phyloP scores from a whole-genome alignment of 805 yeast genomes.

The Debaryomyces castellii region DNA sequence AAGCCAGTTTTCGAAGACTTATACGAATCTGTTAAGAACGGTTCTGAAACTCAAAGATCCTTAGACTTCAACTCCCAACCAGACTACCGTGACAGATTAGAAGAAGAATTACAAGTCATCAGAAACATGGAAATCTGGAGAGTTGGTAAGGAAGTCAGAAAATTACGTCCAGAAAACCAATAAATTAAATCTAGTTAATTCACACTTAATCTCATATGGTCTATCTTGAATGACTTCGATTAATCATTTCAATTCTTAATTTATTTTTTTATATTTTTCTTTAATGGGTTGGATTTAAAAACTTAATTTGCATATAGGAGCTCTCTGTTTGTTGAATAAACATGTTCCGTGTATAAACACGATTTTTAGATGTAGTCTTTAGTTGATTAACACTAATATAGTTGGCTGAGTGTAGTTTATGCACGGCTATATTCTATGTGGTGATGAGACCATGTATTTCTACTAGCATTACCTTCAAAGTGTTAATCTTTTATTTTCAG shows the following conservation, averaged over 20 bases:
- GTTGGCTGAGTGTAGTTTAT: too few relatives aligned
- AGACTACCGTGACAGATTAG: constrained; percentile 96
- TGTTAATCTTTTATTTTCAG: too few relatives aligned
- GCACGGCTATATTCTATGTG: too few relatives aligned
- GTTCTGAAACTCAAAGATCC: constrained; percentile 97
- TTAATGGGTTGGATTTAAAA: constrained; percentile 16
- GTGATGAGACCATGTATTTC: too few relatives aligned
- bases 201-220: constrained; percentile 24
- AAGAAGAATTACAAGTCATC: constrained; percentile 87
- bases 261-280: constrained; percentile 13
- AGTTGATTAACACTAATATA: neutral
- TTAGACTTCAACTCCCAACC: constrained; percentile 97
- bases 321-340: constrained; percentile 46
- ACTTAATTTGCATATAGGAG: constrained; percentile 30
- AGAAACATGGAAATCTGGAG: constrained; percentile 99
- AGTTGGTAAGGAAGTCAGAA: constrained; percentile 99
- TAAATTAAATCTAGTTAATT: constrained; percentile 42
- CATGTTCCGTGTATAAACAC: constrained; percentile 18
- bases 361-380: too few relatives aligned
- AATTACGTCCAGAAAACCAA: constrained; percentile 98
- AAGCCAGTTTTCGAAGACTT: constrained; percentile 97
- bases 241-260: constrained; percentile 19
- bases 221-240: constrained; percentile 37
- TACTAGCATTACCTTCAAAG: too few relatives aligned
- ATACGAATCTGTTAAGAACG: constrained; percentile 92